Base-by-base conservation (phyloP, 2,329 filamentous ascomycete genomes). In the Ophiostoma tasmaniense region DNA sequence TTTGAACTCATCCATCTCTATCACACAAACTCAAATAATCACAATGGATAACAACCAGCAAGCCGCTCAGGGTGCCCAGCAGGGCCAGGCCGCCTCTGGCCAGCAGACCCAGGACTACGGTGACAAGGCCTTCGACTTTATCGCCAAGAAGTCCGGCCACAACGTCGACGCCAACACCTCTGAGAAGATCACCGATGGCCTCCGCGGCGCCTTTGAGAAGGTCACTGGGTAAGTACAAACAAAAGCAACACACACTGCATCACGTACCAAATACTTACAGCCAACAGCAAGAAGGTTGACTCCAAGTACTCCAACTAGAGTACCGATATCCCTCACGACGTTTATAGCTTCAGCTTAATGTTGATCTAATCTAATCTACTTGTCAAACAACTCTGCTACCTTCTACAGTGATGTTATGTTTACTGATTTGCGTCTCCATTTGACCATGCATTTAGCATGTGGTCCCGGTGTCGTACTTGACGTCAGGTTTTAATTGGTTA, bases 161-260 rank as follows among this genome's bases (percentile, higher is more conserved):
- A 42, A 50, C 7, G 50, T 75, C 28, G 68, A 73, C 71, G 66
- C 65, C 65, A 68, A 71, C 64, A 74, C 73, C 13, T 67, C 70
- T 65, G 76, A 78, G 75, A 77, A 77, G 74, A 76, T 77, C 71
- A 78, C 77, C 61, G 76, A 78, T 66, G 74, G 71, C 13, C 72
- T 73, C 8, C 78, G 79, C 22, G 68, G 70, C 20, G 69, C 71
- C 20, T 78, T 77, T 69, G 79, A 81, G 75, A 80, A 80, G 75
- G 45, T 72, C 5, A 79, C 79, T 33, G 79, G 78, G 77, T 79
- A 74, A 66, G 75, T n/a, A n/a, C 25, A 30, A 20, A 25, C 52
- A 8, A 28, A 22, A 39, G 13, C 37, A 39, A 39, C n/a, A 39
- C 33, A 39, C 37, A 39, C 13, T 11, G 13, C 33, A 33, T 8